Evolutionary conservation across 2,329 filamentous ascomycete species (phyloP).

Genomic region (Aspergillus fischeri): DNA sequence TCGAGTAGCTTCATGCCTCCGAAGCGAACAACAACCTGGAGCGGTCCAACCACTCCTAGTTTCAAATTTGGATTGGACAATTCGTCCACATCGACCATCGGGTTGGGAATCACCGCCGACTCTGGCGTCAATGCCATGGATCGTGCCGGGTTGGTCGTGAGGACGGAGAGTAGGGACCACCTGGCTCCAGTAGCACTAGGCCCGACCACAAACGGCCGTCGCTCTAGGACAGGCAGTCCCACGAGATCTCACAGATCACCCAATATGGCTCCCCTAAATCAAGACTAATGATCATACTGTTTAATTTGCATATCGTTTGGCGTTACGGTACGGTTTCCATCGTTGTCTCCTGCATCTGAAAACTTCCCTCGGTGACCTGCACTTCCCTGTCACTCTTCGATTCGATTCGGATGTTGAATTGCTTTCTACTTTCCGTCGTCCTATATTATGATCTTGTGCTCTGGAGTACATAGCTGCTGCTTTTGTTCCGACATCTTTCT

Average conservation of each 20-base stretch:
- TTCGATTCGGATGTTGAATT: slow-evolving; percentile 1
- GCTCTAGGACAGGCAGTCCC: slow-evolving; percentile 44
- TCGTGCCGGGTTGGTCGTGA: slow-evolving; percentile 68
- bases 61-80: slow-evolving; percentile 40
- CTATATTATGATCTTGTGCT: slow-evolving; percentile 20
- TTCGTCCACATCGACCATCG: slow-evolving; percentile 36
- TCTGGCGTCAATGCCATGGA: slow-evolving; percentile 46
- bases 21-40: slow-evolving; percentile 31
- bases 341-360: not conserved
- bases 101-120: slow-evolving; percentile 32
- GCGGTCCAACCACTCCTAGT: slow-evolving; percentile 25
- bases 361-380: not conserved
- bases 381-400: not conserved
- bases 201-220: slow-evolving; percentile 46
- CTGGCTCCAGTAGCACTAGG: slow-evolving; percentile 53
- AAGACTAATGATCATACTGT: slow-evolving; percentile 26
- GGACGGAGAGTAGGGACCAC: slow-evolving; percentile 83
- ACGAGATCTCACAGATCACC: slow-evolving; percentile 42
- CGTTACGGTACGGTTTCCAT: slow-evolving; percentile 14
- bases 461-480: slow-evolving; percentile 18
- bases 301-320: slow-evolving; percentile 23
- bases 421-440: slow-evolving; percentile 17
- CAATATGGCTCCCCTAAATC: slow-evolving; percentile 30
- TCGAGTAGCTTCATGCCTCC: slow-evolving; percentile 57
- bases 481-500: slow-evolving; percentile 15